A percentile compares a stretch with the other conserved stretches of the same genome.
These are phyloP conservation scores for Prunus fruticosa DNA, from an alignment of 306 rosid species.

Conservation along the genomic window DNA sequence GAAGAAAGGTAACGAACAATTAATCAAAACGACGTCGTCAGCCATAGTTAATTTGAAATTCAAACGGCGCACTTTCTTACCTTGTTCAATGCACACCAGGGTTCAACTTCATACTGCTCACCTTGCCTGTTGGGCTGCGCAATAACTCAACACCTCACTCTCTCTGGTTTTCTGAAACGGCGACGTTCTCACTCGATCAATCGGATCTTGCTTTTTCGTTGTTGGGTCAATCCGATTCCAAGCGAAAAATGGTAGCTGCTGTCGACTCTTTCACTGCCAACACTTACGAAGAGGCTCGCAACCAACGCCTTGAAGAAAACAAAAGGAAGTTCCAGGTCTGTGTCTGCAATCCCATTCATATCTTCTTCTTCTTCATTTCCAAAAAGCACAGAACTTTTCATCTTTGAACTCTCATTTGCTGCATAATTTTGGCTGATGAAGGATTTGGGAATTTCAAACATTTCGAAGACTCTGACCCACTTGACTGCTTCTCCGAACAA, in stretches of 20 bases:
- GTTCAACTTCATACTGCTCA: background rate
- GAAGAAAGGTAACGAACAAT: too few species aligned
- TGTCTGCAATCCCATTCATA: background rate
- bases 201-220: background rate
- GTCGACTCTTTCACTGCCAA: conserved; percentile 14
- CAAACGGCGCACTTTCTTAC: background rate
- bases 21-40: background rate
- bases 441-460: conserved; percentile 61
- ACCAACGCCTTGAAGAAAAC: conserved; percentile 66
- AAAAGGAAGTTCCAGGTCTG: conserved; percentile 65
- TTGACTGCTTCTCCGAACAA: conserved; percentile 41
- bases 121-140: background rate
- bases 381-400: background rate
- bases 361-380: background rate
- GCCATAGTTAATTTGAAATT: background rate
- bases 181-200: background rate
- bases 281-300: conserved; percentile 61
- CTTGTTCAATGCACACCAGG: background rate
- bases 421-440: conserved; percentile 10
- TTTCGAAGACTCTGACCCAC: conserved; percentile 51
- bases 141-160: background rate
- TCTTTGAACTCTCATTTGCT: background rate
- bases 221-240: background rate
- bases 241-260: background rate
- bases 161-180: background rate